These are phyloP conservation scores for Leccinum variicolor DNA, from an alignment of 768 basidiomycete genomes.

Conservation along the genomic window DNA sequence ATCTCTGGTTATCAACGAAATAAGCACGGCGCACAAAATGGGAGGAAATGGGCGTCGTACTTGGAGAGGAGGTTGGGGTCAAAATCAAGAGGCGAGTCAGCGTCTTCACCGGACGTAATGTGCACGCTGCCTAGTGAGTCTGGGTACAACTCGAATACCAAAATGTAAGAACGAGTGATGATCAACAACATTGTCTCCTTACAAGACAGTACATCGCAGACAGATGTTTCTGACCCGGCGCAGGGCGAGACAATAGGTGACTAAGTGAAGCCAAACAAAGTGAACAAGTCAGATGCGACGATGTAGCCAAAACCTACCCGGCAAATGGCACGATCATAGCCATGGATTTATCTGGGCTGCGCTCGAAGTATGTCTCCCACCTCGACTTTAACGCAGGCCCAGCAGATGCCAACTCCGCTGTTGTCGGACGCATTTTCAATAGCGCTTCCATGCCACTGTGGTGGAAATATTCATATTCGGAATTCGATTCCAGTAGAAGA, in stretches of 20 bases:
- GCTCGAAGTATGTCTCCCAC: slow-evolving; percentile 51
- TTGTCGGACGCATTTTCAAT: slow-evolving; percentile 50
- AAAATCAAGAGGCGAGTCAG: slow-evolving; percentile 42
- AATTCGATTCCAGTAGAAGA: background rate
- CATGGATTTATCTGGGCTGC: slow-evolving; percentile 54
- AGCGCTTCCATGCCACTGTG: slow-evolving; percentile 50
- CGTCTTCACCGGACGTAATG: slow-evolving; percentile 40
- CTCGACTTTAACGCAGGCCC: slow-evolving; percentile 42
- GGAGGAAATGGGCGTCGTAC: slow-evolving; percentile 26
- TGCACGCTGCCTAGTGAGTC: slow-evolving; percentile 46
- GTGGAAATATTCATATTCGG: background rate
- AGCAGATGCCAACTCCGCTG: slow-evolving; percentile 45
- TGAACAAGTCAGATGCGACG: background rate
- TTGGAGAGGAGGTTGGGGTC: slow-evolving; percentile 42
- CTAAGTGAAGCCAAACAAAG: slow-evolving; percentile 12
- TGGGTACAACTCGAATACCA: slow-evolving; percentile 37
- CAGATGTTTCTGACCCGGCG: slow-evolving; percentile 25
- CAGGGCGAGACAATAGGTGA: slow-evolving; percentile 17
- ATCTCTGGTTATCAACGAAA: background rate
- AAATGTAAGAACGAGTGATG: background rate
- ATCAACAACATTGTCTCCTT: background rate
- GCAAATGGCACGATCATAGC: slow-evolving; percentile 39
- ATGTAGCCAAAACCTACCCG: slow-evolving; percentile 30
- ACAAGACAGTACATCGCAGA: slow-evolving; percentile 33
- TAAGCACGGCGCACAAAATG: background rate